Conservation (phyloP, 2,329 filamentous ascomycete species). For the Scedosporium apiospermum region DNA sequence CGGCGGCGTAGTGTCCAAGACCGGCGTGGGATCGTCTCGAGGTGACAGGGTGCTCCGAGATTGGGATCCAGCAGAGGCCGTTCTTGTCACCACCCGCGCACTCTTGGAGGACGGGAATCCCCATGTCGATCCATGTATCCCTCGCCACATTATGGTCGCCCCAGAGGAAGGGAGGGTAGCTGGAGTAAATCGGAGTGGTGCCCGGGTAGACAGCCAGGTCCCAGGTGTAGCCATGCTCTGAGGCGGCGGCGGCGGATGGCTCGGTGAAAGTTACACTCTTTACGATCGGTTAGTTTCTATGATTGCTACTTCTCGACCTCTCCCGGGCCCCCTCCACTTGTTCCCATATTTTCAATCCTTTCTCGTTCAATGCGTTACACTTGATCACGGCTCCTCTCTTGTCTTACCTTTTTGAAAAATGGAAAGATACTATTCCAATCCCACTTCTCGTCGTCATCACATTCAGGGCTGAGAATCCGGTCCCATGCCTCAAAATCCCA, state of each 20-base stretch:
- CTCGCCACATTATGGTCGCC: slow-evolving; percentile 14
- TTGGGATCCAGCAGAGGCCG: slow-evolving; percentile 20
- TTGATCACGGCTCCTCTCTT: background rate
- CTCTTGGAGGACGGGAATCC: slow-evolving; percentile 11
- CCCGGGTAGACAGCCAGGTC: slow-evolving; percentile 19
- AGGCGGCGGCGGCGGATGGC: slow-evolving; percentile 14
- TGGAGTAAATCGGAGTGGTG: slow-evolving; percentile 19
- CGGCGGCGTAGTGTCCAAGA: slow-evolving; percentile 18
- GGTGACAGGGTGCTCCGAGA: slow-evolving; percentile 19
- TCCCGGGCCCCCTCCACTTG: too few relatives aligned
- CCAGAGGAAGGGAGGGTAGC: slow-evolving; percentile 22
- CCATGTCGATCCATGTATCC: slow-evolving; percentile 15
- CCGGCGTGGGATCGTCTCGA: slow-evolving; percentile 19
- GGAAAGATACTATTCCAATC: slow-evolving; percentile 24
- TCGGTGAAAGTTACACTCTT: slow-evolving; percentile 10
- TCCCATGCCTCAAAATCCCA: slow-evolving; percentile 27
- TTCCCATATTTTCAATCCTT: too few relatives aligned
- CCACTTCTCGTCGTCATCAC: slow-evolving; percentile 17
- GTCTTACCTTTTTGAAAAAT: slow-evolving; percentile 23
- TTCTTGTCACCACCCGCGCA: slow-evolving; percentile 18
- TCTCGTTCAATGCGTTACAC: background rate
- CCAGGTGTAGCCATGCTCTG: slow-evolving; percentile 21
- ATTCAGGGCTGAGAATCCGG: slow-evolving; percentile 16
- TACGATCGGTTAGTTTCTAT: background rate
- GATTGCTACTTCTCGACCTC: background rate